Base-by-base conservation (phyloP, 2,329 filamentous ascomycete species). In the Mycogone perniciosa region DNA sequence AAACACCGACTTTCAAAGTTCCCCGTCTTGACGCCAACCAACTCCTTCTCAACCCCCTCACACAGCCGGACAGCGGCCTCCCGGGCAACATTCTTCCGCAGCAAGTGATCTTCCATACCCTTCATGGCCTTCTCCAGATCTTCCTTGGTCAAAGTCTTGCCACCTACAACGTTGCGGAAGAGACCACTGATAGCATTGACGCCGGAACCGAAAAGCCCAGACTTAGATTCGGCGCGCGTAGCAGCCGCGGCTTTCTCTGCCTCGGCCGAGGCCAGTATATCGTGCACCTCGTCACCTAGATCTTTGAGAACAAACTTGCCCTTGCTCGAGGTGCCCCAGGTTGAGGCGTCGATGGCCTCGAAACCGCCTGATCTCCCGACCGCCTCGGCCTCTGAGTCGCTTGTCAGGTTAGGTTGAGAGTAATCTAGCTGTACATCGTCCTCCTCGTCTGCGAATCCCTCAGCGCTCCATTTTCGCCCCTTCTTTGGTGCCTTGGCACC, bases 241-340 rank as follows among this genome's bases (percentile, higher is more conserved):
- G 70, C 57, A 2, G 69, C 65, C 2, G 73, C 68, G 4, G 70
- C 66, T 55, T 79, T 80, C 58, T 83, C 83, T 7, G 80, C 80
- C 59, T 89, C 84, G n/a, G 89, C 89, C 26, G 85, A 82, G 33
- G 89, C 82, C 41, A 99, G 76, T 51, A 99, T 96, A 34, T 84
- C 86, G 61, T 96, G 85, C 11, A 99, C 89, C 69, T 99, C 90
- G 58, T 96, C 89, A 54, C 91, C 92, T 6, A 99, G 72, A 62
- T 99, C 93, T 63, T 88, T 95, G 56, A 99, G 74, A 44, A 97
- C 85, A 62, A 97, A 99, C 64, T 96, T 88, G 46, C 93, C 93
- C 71, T 92, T 91, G 47, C 80, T 81, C 10, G 88, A 95, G 34
- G 80, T 88, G 34, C 93, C 93, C 89, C 90, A 96, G 1, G 88